Percentiles rank a stretch among this genome's conserved stretches.
Evolutionary conservation across 2,329 filamentous ascomycete genomes (phyloP).

Genomic region (Rhinocladiella mackenziei): DNA sequence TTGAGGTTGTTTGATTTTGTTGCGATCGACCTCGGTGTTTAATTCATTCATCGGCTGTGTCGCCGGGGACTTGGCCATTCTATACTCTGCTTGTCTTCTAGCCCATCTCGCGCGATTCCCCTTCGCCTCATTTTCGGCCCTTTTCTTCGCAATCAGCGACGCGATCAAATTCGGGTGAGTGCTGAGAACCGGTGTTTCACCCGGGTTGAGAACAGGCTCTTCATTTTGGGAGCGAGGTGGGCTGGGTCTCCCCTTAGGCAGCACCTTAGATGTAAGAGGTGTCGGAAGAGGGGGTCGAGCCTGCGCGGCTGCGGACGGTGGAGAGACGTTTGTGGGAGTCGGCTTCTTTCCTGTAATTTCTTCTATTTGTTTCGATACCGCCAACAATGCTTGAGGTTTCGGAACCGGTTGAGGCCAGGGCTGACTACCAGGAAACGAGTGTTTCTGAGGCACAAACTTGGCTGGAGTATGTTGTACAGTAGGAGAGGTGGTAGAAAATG

Average conservation of each 20-base stretch:
- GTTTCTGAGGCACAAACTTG: conserved; percentile 8
- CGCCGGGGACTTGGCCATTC: conserved; percentile 13
- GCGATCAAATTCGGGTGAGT: conserved; percentile 23
- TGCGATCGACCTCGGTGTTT: conserved; percentile 2
- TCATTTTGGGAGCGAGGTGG: not conserved
- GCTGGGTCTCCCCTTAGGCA: not conserved
- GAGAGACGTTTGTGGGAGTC: not conserved
- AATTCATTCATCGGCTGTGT: conserved; percentile 11
- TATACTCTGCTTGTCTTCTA: conserved; percentile 19
- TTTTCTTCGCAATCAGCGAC: conserved; percentile 19
- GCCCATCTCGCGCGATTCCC: conserved; percentile 19
- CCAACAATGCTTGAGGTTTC: not conserved
- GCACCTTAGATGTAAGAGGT: not conserved
- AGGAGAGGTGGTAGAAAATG: not conserved
- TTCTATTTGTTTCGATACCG: not conserved
- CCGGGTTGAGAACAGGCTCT: conserved; percentile 19
- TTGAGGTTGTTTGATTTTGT: not conserved
- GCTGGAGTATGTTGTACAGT: conserved; percentile 1
- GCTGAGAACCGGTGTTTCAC: conserved; percentile 13
- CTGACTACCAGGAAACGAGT: conserved; percentile 5
- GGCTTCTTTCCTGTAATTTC: not conserved
- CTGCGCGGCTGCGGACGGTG: not conserved
- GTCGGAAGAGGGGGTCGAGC: not conserved
- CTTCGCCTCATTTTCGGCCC: conserved; percentile 21
- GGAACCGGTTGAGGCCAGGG: conserved; percentile 10